A percentile compares a stretch with the other conserved stretches of the same genome.
Evolutionary conservation across 2,329 filamentous ascomycete genomes (phyloP).

Genomic region (Penicillium sp.): DNA sequence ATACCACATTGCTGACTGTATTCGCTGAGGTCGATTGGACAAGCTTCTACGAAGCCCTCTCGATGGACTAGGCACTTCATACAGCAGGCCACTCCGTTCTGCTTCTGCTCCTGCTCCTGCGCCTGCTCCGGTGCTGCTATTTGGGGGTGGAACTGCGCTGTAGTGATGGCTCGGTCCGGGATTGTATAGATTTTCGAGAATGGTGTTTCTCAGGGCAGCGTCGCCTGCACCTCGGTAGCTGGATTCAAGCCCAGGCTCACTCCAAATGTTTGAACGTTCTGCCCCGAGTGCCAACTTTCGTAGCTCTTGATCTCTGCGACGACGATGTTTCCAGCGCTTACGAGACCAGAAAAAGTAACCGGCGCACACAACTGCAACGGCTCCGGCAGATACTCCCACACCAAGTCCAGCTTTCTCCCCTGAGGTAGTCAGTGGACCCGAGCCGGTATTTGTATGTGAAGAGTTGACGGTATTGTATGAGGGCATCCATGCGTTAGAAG

Average conservation of each 20-base stretch:
- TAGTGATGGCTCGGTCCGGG: slow-evolving; percentile 10
- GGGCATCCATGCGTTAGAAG: slow-evolving; percentile 56
- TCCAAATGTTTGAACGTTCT: slow-evolving; percentile 45
- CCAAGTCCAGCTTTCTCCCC: slow-evolving; percentile 57
- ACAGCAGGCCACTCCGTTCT: slow-evolving; percentile 41
- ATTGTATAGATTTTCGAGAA: slow-evolving; percentile 10
- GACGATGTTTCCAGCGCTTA: slow-evolving; percentile 40
- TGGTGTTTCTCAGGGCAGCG: slow-evolving; percentile 9
- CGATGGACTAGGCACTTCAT: slow-evolving; percentile 38
- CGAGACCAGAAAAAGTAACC: slow-evolving; percentile 50
- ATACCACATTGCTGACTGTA: slow-evolving; percentile 40
- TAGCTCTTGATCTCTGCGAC: slow-evolving; percentile 52
- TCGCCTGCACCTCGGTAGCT: slow-evolving; percentile 28
- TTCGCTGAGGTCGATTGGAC: slow-evolving; percentile 27
- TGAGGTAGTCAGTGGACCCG: slow-evolving; percentile 25
- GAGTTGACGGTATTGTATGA: slow-evolving; percentile 51
- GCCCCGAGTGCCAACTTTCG: slow-evolving; percentile 50
- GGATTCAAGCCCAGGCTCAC: slow-evolving; percentile 37
- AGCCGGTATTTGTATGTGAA: slow-evolving; percentile 16
- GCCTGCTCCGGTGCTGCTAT: slow-evolving; percentile 31
- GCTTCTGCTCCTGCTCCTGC: slow-evolving; percentile 31
- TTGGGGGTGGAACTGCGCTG: slow-evolving; percentile 19
- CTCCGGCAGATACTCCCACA: slow-evolving; percentile 62
- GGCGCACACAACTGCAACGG: slow-evolving; percentile 49
- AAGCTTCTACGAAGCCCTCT: slow-evolving; percentile 37